These are phyloP conservation scores for Apophysomyces ossiformis DNA, from an alignment of 371 early-diverging fungal genomes.

Conservation along the genomic window DNA sequence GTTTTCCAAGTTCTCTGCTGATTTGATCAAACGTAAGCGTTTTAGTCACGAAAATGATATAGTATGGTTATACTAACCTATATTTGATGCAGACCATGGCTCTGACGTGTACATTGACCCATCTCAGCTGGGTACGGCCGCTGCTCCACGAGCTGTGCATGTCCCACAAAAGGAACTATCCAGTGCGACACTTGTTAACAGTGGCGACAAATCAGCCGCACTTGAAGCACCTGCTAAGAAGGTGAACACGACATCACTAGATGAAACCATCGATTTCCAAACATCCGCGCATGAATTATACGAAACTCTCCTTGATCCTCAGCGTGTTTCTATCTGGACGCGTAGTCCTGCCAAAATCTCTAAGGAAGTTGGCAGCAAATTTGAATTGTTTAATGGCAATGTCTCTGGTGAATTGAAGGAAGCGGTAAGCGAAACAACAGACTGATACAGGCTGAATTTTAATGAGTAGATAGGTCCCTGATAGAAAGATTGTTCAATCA, in stretches of 20 bases:
- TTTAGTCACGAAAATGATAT: neutral
- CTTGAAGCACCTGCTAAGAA: conserved; percentile 27
- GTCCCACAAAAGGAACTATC: conserved; percentile 26
- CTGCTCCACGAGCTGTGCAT: conserved; percentile 36
- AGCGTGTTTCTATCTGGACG: conserved; percentile 83
- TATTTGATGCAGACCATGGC: conserved; percentile 60
- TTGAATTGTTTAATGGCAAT: conserved; percentile 87
- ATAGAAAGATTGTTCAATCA: conserved; percentile 81
- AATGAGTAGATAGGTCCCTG: conserved; percentile 43
- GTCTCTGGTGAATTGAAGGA: conserved; percentile 83
- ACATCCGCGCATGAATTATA: conserved; percentile 88
- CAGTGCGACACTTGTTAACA: conserved; percentile 9
- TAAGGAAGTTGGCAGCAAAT: conserved; percentile 59
- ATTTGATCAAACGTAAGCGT: conserved; percentile 72
- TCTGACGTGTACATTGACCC: conserved; percentile 89
- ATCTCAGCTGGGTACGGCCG: conserved; percentile 46
- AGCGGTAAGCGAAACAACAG: conserved; percentile 45
- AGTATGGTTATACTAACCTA: conserved; percentile 4
- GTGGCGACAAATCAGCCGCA: conserved; percentile 1
- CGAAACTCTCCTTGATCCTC: conserved; percentile 76
- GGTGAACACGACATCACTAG: conserved; percentile 73
- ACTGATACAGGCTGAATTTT: neutral
- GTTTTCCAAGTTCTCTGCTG: conserved; percentile 70
- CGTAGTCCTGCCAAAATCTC: conserved; percentile 67
- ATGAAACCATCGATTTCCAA: conserved; percentile 83